Base-by-base conservation (phyloP, 352 stramenopile genomes). In the Globisporangium cylindrosporum region DNA sequence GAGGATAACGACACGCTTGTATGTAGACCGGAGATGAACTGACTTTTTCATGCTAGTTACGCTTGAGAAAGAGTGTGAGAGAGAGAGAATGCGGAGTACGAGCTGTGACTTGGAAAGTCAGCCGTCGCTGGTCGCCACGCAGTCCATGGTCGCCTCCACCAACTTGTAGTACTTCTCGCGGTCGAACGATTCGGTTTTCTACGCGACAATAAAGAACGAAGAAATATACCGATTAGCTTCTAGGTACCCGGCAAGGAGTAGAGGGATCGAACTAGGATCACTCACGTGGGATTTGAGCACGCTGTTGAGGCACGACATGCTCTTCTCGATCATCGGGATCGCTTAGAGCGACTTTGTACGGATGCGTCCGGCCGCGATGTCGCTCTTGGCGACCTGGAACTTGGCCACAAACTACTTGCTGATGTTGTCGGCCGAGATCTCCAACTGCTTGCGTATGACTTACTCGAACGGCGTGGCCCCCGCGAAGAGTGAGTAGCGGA, bases 401-500 rank as follows among this genome's bases (percentile, higher is more conserved):
- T 68, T 36, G 8, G 6, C 48, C 15, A 29, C 34, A 54, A 48
- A 48, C 41, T 41, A 64, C 12, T 49, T 36, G 38, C 20, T 64
- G 24, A 54, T 27, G 20, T 54, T 6, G 48, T 43, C 55, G 27
- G 15, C 55, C 55, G 55, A 43, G 55, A 60, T 41, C 29, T 10
- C 7, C 55, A 29, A 3, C 18, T 60, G 18, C 55, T 46, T 60
- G 2, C 22, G 20, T 0, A 8, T 29, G 18, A 64, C 15, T 61
- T 75, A 69, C 32, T 86, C 78, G 48, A 84, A 86, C 20, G 76
- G 70, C 43, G 76, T 64, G 6, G 67, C 66, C 1, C 76, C 14
- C n/a, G 70, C 70, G 24, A 79, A 77, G 5, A 83, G 41, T 51
- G 76, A 86, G 67, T 86, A 86, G 61, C 78, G 74, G 55, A 86